phyloP scores from a whole-genome alignment of 306 rosid species.

The Lablab purpureus region DNA sequence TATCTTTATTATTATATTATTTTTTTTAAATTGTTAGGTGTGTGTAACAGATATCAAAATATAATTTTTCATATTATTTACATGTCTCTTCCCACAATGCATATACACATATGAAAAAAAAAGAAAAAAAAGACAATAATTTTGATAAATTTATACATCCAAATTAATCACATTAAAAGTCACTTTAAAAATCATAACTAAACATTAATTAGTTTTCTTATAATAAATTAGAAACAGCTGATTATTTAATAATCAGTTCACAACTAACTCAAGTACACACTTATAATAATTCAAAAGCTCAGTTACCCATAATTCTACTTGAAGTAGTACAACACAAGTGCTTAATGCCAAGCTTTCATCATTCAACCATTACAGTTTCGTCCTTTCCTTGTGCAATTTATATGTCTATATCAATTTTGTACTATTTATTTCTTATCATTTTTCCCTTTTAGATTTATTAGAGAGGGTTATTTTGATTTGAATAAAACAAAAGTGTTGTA shows the following conservation, averaged over 20 bases:
- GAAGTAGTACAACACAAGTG: not conserved
- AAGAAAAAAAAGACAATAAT: not conserved
- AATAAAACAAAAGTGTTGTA: not conserved
- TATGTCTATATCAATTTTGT: not conserved
- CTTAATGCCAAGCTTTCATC: not conserved
- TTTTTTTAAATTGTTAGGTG: no score
- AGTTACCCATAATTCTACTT: not conserved
- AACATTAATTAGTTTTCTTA: not conserved
- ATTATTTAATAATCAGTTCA: not conserved
- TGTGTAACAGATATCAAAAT: no score
- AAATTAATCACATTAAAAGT: not conserved
- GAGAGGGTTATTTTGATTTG: not conserved
- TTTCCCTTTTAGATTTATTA: not conserved
- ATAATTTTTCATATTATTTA: no score
- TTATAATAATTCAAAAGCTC: not conserved
- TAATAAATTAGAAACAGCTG: not conserved
- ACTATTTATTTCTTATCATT: not conserved
- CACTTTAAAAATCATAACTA: not conserved
- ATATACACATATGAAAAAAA: not conserved
- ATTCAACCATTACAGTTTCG: not conserved
- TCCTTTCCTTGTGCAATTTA: conserved; percentile 2
- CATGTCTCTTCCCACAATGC: not conserved
- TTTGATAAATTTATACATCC: not conserved
- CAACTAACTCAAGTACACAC: not conserved
- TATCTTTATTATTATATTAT: no score